Conservation (phyloP, 176 grass and related monocot genomes). For the Phoenix roebelenii region DNA sequence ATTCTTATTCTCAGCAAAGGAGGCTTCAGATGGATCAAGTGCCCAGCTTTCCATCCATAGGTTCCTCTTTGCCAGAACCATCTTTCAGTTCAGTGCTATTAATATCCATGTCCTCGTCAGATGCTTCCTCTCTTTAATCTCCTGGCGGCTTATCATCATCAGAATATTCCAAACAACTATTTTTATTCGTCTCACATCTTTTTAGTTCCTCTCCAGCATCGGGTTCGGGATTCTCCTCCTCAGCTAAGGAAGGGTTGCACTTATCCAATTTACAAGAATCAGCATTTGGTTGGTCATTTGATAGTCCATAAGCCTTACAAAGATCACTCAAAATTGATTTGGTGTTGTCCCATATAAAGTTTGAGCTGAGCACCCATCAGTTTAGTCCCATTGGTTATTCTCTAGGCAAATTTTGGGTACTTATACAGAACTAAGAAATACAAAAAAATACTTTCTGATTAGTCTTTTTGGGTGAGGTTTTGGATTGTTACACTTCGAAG, state of each 20-base stretch:
- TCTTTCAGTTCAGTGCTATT: background rate
- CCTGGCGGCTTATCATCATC: constrained; percentile 6
- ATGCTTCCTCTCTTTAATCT: background rate
- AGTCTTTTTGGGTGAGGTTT: no score
- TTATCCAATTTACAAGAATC: constrained; percentile 24
- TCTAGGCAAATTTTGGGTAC: no score
- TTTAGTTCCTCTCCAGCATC: background rate
- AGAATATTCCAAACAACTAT: constrained; percentile 10
- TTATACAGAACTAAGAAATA: no score
- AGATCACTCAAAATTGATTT: constrained; percentile 34
- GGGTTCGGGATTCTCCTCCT: background rate
- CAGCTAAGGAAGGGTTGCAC: constrained; percentile 10
- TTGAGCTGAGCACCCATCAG: constrained; percentile 19
- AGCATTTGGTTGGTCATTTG: constrained; percentile 33
- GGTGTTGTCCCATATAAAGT: constrained; percentile 47
- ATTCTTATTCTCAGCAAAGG: no score
- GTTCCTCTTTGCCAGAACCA: constrained; percentile 1
- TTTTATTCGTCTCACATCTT: background rate
- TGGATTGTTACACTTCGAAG: constrained; percentile 21
- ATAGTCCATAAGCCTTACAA: constrained; percentile 33
- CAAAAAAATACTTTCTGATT: no score
- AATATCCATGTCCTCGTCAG: background rate
- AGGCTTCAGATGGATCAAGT: no score
- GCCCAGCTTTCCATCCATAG: background rate
- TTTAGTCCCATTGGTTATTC: no score